Evolutionary conservation across 2,329 filamentous ascomycete species (phyloP).

Genomic region (Aspergillus quadrilineatus): DNA sequence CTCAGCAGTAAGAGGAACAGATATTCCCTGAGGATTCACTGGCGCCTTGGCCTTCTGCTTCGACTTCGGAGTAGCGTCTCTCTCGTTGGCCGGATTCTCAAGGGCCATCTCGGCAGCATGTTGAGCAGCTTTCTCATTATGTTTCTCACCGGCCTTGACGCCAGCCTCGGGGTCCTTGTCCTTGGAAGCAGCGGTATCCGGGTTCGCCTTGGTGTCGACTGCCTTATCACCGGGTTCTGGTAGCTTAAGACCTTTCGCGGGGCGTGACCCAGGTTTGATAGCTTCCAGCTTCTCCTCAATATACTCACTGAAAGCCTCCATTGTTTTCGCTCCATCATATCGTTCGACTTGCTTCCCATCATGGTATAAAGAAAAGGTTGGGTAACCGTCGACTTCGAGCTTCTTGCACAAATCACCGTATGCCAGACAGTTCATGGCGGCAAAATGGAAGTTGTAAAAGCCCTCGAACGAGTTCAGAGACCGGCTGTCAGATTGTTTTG

Average conservation of each 20-base stretch:
- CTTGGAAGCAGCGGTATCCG: constrained; percentile 41
- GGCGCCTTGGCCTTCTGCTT: constrained; percentile 54
- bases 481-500: constrained; percentile 51
- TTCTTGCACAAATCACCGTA: constrained; percentile 74
- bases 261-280: constrained; percentile 77
- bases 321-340: constrained; percentile 65
- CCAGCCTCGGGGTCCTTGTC: constrained; percentile 43
- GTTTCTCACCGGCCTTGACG: constrained; percentile 41
- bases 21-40: constrained; percentile 74
- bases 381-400: constrained; percentile 68
- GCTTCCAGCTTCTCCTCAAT: constrained; percentile 76
- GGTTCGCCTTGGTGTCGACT: constrained; percentile 45
- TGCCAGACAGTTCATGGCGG: constrained; percentile 78
- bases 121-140: constrained; percentile 33
- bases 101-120: constrained; percentile 14
- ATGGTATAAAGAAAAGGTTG: constrained; percentile 76
- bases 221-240: constrained; percentile 67
- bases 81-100: constrained; percentile 28
- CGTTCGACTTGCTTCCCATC: constrained; percentile 67
- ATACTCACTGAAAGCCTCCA: constrained; percentile 65
- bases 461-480: constrained; percentile 68
- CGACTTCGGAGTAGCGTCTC: constrained; percentile 43
- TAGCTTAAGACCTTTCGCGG: constrained; percentile 63
- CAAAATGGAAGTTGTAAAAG: constrained; percentile 90
- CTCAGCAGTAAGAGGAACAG: constrained; percentile 74